phyloP scores from a whole-genome alignment of 2,329 filamentous ascomycete genomes.

The Colletotrichum gigasporum region DNA sequence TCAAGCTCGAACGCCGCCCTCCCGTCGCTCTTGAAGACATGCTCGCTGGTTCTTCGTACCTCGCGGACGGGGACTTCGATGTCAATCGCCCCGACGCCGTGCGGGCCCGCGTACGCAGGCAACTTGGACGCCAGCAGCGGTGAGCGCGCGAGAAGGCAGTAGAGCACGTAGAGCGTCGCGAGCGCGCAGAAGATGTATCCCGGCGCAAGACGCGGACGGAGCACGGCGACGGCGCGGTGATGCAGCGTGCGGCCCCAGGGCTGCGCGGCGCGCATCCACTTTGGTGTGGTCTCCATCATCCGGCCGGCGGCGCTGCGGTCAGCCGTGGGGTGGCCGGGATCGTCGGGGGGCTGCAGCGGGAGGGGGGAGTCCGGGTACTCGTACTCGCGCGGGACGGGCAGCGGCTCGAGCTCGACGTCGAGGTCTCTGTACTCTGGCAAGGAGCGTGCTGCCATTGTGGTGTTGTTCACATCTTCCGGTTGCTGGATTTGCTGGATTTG shows the following conservation, averaged over 20 bases:
- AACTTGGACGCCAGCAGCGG: conserved; percentile 55
- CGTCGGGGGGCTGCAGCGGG: background rate
- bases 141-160: conserved; percentile 49
- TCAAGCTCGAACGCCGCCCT: conserved; percentile 54
- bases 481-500: background rate
- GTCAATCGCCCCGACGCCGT: conserved; percentile 57
- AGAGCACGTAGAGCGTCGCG: conserved; percentile 46
- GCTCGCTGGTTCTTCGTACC: conserved; percentile 42
- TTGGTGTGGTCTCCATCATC: background rate
- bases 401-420: conserved; percentile 16
- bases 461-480: background rate
- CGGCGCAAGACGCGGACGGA: conserved; percentile 45
- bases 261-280: conserved; percentile 16
- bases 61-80: conserved; percentile 53
- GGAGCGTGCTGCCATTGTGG: background rate
- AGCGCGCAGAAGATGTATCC: conserved; percentile 44
- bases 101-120: conserved; percentile 53
- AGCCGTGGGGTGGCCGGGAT: background rate
- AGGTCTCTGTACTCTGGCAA: conserved; percentile 2
- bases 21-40: conserved; percentile 44
- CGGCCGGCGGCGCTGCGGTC: background rate
- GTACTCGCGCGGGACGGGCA: background rate
- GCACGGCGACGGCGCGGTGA: background rate
- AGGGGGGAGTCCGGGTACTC: conserved; percentile 19
- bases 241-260: background rate